Conservation (phyloP, 192 early-diverging fungal genomes). For the Backusella australiensis region DNA sequence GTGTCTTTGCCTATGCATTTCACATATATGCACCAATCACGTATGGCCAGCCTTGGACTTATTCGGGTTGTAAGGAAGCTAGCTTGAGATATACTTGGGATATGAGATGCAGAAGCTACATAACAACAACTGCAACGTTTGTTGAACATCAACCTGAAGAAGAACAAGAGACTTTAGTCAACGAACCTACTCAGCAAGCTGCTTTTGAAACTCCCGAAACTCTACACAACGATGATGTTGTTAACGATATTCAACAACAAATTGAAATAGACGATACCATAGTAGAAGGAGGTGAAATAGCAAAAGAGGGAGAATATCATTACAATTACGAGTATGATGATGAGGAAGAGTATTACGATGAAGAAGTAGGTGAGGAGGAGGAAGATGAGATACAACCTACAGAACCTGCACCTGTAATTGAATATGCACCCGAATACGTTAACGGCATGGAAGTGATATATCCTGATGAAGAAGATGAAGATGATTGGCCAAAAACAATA, state of each 20-base stretch:
- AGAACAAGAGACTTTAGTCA: not conserved
- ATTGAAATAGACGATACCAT: not conserved
- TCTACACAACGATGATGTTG: not conserved
- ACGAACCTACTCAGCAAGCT: not conserved
- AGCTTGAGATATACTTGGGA: conserved; percentile 15
- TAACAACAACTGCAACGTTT: not conserved
- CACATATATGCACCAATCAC: conserved; percentile 80
- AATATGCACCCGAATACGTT: conserved; percentile 7
- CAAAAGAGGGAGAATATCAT: not conserved
- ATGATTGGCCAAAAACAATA: conserved; percentile 11
- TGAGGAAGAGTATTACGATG: not conserved
- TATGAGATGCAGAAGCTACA: conserved; percentile 12
- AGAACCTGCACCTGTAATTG: not conserved
- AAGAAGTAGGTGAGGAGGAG: not conserved
- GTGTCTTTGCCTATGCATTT: conserved; percentile 52
- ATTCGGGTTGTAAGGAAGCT: conserved; percentile 51
- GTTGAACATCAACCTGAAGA: not conserved
- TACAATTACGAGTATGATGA: not conserved
- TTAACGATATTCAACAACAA: not conserved
- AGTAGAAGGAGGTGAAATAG: not conserved
- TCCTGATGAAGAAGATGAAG: conserved; percentile 13
- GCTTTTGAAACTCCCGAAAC: not conserved
- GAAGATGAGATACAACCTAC: not conserved
- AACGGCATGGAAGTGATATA: not conserved
- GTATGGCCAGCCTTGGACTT: conserved; percentile 79